A percentile compares a stretch with the other conserved stretches of the same genome.
Evolutionary conservation across 192 early-diverging fungal genomes (phyloP).

Genomic region (Martensiomyces pterosporus): DNA sequence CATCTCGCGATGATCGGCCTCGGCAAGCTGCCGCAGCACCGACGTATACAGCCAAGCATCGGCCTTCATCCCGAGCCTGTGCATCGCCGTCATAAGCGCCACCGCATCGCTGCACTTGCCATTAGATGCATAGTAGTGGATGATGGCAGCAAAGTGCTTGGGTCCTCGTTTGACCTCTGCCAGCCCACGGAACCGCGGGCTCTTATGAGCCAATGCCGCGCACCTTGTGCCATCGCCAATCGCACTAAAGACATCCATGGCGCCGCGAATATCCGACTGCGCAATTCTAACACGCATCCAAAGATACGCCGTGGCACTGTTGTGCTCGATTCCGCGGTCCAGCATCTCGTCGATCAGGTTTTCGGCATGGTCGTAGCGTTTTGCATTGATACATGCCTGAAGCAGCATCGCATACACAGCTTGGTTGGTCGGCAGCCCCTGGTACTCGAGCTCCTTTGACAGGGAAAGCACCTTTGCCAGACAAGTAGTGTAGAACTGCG

Average conservation of each 20-base stretch:
- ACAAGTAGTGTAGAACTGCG: constrained; percentile 4
- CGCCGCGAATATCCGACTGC: constrained; percentile 9
- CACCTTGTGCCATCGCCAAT: constrained; percentile 13
- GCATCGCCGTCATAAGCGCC: constrained; percentile 23
- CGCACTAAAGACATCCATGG: constrained; percentile 14
- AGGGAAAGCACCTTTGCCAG: constrained; percentile 16
- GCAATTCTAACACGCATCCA: constrained; percentile 25
- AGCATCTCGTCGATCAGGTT: constrained; percentile 13
- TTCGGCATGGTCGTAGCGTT: constrained; percentile 13
- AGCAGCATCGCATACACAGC: constrained; percentile 13
- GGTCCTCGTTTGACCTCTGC: constrained; percentile 3
- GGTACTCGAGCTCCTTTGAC: constrained; percentile 22
- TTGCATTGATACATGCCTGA: constrained; percentile 14
- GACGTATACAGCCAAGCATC: constrained; percentile 10
- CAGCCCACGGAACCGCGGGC: constrained; percentile 13
- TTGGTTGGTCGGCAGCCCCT: constrained; percentile 2
- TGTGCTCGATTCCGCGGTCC: constrained; percentile 5
- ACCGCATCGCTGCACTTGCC: constrained; percentile 2
- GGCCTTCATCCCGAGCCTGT: constrained; percentile 3
- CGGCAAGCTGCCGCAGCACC: constrained; percentile 9
- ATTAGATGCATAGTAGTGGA: constrained; percentile 7
- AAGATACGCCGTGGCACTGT: constrained; percentile 5
- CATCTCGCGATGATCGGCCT: constrained; percentile 2
- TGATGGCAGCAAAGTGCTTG: constrained; percentile 17
- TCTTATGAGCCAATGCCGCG: not conserved